A percentile compares a stretch with the other conserved stretches of the same genome.
Conservation (phyloP, 257 asterid genomes). For the Ophiorrhiza pumila region DNA sequence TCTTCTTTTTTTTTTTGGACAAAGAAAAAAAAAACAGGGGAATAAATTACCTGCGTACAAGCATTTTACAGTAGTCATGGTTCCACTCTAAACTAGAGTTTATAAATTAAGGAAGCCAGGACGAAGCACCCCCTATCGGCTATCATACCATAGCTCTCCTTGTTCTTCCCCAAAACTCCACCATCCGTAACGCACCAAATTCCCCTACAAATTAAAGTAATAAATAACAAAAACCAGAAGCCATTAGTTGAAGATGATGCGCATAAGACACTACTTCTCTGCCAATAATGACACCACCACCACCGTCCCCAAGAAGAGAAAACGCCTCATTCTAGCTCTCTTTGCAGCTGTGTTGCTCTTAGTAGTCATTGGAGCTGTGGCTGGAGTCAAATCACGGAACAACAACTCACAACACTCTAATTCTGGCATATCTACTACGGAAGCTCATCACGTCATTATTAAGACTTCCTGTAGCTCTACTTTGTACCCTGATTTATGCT, state of each 20-base stretch:
- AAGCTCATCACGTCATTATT: conserved; percentile 37
- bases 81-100: no score
- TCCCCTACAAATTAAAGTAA: no score
- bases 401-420: not conserved
- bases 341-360: conserved; percentile 15
- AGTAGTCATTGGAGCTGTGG: conserved; percentile 12
- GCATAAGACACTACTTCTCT: not conserved
- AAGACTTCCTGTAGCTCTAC: conserved; percentile 64
- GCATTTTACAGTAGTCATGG: no score
- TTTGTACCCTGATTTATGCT: conserved; percentile 59
- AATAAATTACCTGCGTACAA: no score
- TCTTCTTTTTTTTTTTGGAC: no score
- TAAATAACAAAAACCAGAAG: no score
- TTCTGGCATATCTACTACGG: not conserved
- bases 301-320: not conserved
- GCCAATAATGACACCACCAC: conserved; percentile 15
- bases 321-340: conserved; percentile 15
- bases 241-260: not conserved
- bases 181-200: no score
- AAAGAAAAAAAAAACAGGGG: no score
- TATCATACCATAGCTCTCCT: no score
- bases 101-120: no score
- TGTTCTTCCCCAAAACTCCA: no score
- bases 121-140: no score
- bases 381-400: conserved; percentile 10